These are phyloP conservation scores for Saturnispora kantuleensis DNA, from an alignment of 805 yeast genomes.

Conservation along the genomic window DNA sequence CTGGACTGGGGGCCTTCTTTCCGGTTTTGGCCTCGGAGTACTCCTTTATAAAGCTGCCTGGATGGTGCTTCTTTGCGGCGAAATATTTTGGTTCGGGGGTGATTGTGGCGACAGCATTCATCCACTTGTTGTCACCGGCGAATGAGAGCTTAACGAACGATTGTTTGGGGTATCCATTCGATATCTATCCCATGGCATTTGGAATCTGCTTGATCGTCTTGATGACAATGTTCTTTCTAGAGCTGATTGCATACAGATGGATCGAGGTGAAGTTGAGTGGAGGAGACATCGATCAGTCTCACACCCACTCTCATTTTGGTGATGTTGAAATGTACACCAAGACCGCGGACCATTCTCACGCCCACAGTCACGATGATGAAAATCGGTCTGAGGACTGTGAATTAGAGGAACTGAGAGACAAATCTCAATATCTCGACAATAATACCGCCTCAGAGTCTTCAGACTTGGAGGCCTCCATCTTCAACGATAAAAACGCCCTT, in stretches of 20 bases:
- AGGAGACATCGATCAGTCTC: constrained; percentile 22
- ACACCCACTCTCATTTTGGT: constrained; percentile 50
- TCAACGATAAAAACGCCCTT: constrained; percentile 7
- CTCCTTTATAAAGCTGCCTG: constrained; percentile 49
- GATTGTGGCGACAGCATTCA: constrained; percentile 71
- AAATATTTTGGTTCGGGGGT: constrained; percentile 81
- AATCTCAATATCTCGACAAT: not conserved
- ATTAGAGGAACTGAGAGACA: constrained; percentile 3
- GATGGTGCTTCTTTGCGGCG: constrained; percentile 55
- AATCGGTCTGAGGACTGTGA: constrained; percentile 2
- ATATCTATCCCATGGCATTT: constrained; percentile 44
- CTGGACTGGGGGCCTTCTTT: constrained; percentile 50
- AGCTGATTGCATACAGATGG: constrained; percentile 38
- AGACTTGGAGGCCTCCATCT: not conserved
- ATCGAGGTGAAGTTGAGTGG: constrained; percentile 28
- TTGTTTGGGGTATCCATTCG: constrained; percentile 56
- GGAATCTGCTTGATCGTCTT: constrained; percentile 43
- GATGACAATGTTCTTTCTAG: constrained; percentile 42
- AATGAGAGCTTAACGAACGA: constrained; percentile 41
- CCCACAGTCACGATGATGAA: not conserved
- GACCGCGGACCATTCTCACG: not conserved
- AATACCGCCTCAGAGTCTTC: not conserved
- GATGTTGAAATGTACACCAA: constrained; percentile 21
- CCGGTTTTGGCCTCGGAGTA: constrained; percentile 53
- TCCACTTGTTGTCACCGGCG: constrained; percentile 67